Conservation (phyloP, 352 stramenopile species). For the Pythium sp. region DNA sequence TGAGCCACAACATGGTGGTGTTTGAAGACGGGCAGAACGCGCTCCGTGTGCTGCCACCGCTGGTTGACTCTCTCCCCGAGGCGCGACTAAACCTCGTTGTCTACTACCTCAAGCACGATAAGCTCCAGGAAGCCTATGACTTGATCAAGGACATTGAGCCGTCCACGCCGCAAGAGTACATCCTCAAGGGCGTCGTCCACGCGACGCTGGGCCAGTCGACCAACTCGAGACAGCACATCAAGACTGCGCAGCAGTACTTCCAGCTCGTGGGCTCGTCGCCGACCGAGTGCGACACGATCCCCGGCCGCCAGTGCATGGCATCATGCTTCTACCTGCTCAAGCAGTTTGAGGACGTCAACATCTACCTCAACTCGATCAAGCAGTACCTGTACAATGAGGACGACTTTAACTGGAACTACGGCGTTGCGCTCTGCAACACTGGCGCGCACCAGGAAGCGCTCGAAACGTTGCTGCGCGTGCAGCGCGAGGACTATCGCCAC, state of each 20-base stretch:
- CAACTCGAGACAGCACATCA: conserved; percentile 89
- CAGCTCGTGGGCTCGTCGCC: conserved; percentile 92
- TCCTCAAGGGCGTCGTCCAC: conserved; percentile 90
- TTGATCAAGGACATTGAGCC: conserved; percentile 95
- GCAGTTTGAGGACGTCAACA: conserved; percentile 97
- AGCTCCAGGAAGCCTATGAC: conserved; percentile 93
- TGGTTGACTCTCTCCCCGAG: conserved; percentile 92
- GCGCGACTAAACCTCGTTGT: conserved; percentile 95
- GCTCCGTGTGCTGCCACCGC: conserved; percentile 89
- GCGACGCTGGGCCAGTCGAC: conserved; percentile 88
- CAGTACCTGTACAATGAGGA: conserved; percentile 96
- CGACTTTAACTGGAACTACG: conserved; percentile 98
- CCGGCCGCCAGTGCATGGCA: conserved; percentile 96
- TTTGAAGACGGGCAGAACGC: conserved; percentile 93
- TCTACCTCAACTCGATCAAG: conserved; percentile 97
- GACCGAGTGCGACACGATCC: conserved; percentile 96
- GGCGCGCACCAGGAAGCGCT: conserved; percentile 93
- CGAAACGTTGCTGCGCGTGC: conserved; percentile 90
- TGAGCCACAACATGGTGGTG: conserved; percentile 95
- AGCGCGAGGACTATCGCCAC: conserved; percentile 89
- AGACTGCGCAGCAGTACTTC: conserved; percentile 93
- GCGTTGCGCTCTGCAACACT: conserved; percentile 89
- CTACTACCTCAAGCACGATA: conserved; percentile 91
- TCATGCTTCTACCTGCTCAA: conserved; percentile 96
- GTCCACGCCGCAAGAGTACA: conserved; percentile 92